These are phyloP conservation scores for Dichotomocladium elegans DNA, from an alignment of 371 early-diverging fungal species.

Conservation along the genomic window DNA sequence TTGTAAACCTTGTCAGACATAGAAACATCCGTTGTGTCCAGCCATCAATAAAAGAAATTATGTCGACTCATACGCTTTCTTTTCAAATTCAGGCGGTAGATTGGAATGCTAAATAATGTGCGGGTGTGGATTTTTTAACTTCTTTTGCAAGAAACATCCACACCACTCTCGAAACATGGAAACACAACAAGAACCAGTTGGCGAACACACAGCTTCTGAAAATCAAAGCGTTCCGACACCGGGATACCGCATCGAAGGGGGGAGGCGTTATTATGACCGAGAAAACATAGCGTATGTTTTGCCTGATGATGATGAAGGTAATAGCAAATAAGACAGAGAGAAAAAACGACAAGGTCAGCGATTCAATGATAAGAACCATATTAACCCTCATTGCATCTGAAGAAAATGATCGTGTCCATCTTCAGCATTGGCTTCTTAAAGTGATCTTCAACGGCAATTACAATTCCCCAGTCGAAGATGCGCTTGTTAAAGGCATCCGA, in stretches of 20 bases:
- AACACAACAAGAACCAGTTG: no score
- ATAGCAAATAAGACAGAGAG: slow-evolving; percentile 9
- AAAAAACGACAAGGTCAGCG: slow-evolving; percentile 10
- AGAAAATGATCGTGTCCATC: slow-evolving; percentile 12
- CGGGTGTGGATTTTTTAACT: no score
- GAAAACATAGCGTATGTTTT: slow-evolving; percentile 39
- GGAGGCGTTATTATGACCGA: slow-evolving; percentile 41
- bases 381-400: not conserved
- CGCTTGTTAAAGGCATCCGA: slow-evolving; percentile 10
- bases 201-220: no score
- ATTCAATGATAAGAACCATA: not conserved
- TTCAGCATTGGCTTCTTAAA: slow-evolving; percentile 10
- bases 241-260: no score
- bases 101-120: no score
- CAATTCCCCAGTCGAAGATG: slow-evolving; percentile 5
- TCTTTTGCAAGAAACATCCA: not conserved
- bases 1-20: no score
- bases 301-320: slow-evolving; percentile 49
- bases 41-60: no score
- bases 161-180: no score
- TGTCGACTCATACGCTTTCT: no score
- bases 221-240: no score
- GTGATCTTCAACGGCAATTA: not conserved
- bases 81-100: no score
- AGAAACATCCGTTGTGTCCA: no score